These are phyloP conservation scores for Pythium dissimile DNA, from an alignment of 352 stramenopile species.

Conservation along the genomic window DNA sequence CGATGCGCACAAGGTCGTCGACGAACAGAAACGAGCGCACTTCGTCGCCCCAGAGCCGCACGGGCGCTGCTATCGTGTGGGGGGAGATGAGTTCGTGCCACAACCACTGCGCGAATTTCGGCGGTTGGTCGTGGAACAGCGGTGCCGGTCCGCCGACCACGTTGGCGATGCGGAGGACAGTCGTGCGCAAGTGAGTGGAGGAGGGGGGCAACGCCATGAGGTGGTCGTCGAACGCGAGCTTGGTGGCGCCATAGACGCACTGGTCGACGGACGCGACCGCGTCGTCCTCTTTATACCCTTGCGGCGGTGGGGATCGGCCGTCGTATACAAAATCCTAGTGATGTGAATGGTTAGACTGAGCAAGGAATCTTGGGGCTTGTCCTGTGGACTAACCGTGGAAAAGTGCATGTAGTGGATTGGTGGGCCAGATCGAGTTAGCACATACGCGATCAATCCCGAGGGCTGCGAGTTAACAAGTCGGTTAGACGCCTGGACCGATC, in stretches of 20 bases:
- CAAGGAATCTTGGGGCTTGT: too few species aligned
- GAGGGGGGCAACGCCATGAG: conserved; percentile 11
- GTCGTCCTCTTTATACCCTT: conserved; percentile 38
- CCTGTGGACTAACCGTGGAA: conserved; percentile 35
- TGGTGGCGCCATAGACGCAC: conserved; percentile 38
- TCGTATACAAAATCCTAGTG: conserved; percentile 64
- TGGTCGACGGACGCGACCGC: conserved; percentile 5
- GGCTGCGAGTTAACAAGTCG: conserved; percentile 31
- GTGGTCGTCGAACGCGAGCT: conserved; percentile 50
- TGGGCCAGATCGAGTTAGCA: conserved; percentile 22
- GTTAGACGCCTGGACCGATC: too few species aligned
- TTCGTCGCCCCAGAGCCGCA: conserved; percentile 62
- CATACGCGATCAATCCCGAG: conserved; percentile 27
- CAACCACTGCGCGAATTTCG: conserved; percentile 73
- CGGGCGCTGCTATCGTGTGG: conserved; percentile 1
- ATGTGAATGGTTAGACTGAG: neutral
- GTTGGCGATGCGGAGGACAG: conserved; percentile 59
- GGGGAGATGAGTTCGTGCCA: conserved; percentile 33
- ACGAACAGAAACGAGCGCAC: conserved; percentile 61
- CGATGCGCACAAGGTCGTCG: conserved; percentile 36
- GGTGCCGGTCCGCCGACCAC: conserved; percentile 44
- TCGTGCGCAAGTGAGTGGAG: conserved; percentile 2
- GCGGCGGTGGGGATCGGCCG: conserved; percentile 18
- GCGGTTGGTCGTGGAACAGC: conserved; percentile 30
- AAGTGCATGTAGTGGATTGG: conserved; percentile 51